phyloP scores from a whole-genome alignment of 805 yeast species.

The Phaffomyces thermotolerans region DNA sequence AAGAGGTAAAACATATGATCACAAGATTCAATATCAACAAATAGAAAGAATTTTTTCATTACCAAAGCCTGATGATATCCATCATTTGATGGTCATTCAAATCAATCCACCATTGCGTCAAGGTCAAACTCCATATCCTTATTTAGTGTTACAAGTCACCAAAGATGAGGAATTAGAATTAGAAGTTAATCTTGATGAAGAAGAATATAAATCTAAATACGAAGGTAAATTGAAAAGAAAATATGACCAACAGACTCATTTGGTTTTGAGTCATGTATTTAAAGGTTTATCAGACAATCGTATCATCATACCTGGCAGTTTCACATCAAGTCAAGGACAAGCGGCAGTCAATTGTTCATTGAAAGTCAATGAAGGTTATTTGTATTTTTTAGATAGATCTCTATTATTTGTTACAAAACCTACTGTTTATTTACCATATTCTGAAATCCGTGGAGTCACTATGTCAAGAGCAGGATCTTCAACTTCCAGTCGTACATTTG shows the following conservation, averaged over 20 bases:
- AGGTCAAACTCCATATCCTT: slow-evolving; percentile 96
- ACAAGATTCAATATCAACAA: slow-evolving; percentile 85
- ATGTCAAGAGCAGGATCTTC: slow-evolving; percentile 87
- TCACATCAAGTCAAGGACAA: slow-evolving; percentile 64
- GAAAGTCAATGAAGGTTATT: slow-evolving; percentile 91
- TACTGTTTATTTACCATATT: slow-evolving; percentile 80
- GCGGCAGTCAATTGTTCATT: slow-evolving; percentile 88
- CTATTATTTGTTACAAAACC: slow-evolving; percentile 90
- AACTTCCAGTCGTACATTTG: slow-evolving; percentile 82
- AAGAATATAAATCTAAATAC: slow-evolving; percentile 69
- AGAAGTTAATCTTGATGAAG: slow-evolving; percentile 78
- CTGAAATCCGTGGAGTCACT: slow-evolving; percentile 68
- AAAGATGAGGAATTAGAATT: slow-evolving; percentile 88
- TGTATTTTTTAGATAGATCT: slow-evolving; percentile 89
- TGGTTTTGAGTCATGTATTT: slow-evolving; percentile 81
- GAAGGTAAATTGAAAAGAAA: slow-evolving; percentile 64
- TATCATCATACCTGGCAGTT: slow-evolving; percentile 78
- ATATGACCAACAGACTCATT: slow-evolving; percentile 79
- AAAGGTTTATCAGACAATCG: slow-evolving; percentile 86
- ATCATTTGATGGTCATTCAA: slow-evolving; percentile 81
- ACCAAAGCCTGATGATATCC: slow-evolving; percentile 91
- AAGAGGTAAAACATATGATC: slow-evolving; percentile 96
- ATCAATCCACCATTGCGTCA: slow-evolving; percentile 97
- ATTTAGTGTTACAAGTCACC: slow-evolving; percentile 81
- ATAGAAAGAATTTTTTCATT: slow-evolving; percentile 85